Percentiles rank a stretch among this genome's conserved stretches.
These are phyloP conservation scores for Calocybe indica DNA, from an alignment of 768 basidiomycete species.

Conservation along the genomic window DNA sequence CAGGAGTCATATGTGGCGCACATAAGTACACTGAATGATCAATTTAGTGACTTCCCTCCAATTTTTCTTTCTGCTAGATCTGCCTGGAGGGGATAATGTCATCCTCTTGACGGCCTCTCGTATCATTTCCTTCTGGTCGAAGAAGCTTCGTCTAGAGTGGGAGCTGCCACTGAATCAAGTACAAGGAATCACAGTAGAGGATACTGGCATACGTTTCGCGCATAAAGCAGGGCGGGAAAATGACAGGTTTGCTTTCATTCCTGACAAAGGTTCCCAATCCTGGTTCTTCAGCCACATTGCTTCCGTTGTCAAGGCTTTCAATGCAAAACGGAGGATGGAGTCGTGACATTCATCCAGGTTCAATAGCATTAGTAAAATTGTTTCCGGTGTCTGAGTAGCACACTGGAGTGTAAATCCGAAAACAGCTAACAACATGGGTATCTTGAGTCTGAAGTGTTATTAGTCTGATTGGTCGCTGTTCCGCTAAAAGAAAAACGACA, in stretches of 20 bases:
- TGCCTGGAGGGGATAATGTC: constrained; percentile 75
- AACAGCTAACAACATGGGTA: no score
- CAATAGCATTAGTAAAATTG: constrained; percentile 8
- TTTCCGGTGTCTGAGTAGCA: no score
- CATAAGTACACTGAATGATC: constrained; percentile 52
- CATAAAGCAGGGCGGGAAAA: constrained; percentile 72
- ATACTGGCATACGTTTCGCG: constrained; percentile 84
- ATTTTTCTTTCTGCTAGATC: constrained; percentile 36
- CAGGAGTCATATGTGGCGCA: constrained; percentile 88
- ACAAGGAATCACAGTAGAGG: constrained; percentile 83
- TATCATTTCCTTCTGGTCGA: constrained; percentile 81
- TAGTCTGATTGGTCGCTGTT: no score
- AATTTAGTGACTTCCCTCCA: neutral
- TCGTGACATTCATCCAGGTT: constrained; percentile 15
- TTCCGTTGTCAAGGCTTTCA: constrained; percentile 71
- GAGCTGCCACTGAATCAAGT: constrained; percentile 85
- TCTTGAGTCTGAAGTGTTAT: no score
- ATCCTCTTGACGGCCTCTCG: constrained; percentile 74
- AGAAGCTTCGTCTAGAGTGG: constrained; percentile 83
- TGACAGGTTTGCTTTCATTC: constrained; percentile 72
- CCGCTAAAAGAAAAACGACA: constrained; percentile 4
- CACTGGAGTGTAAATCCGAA: no score
- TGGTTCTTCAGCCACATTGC: constrained; percentile 83
- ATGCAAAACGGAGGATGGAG: constrained; percentile 71
- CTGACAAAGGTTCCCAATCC: constrained; percentile 65